Evolutionary conservation across 176 grass and related monocot species (phyloP), one percentile per base, ranked within the genome.

Genomic region (Cenchrus fungigraminus): DNA sequence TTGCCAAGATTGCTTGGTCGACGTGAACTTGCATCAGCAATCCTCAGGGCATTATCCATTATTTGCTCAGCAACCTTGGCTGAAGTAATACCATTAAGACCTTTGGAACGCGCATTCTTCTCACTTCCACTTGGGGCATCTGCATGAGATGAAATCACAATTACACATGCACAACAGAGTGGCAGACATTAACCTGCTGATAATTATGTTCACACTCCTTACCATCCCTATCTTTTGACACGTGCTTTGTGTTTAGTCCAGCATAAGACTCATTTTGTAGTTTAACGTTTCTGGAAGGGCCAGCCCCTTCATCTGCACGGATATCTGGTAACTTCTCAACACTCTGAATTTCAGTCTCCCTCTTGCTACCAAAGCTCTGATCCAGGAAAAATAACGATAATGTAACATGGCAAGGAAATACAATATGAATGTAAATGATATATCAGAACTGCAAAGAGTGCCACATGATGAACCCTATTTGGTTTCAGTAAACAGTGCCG

Each of bases 331-430:
- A 86, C 50, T 92, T 96, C 77, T 91, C 81, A 59, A 76, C 78
- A 87, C 81, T 87, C 87, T 91, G 83, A 84, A 93, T 91, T 87
- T 92, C 91, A 67, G 75, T 79, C 84, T 91, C 91, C 62, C 73
- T 89, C 81, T 96, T 96, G 88, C 83, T 86, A 66, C 82, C 84
- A 70, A 82, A 94, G 82, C 90, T 96, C 97, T 99, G 90, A 61
- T 83, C 63, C 86, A 78, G 77, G 25, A 17, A 76, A 77, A 72
- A 71, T 43, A 83, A 4, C 19, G 11, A 78, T 9, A 58, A 20
- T 67, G 73, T 71, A 84, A 86, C 28, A 19, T 81, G 43, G 32
- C 70, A 29, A 31, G 8, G 20, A 85, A 65, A 25, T 53, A 20
- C 28, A 68, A 78, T 51, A 76, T 42, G 47, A 78, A 86, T 61